Evolutionary conservation across 352 stramenopile species (phyloP), one percentile per base, ranked within the genome.

Genomic region (Pythium diclinum): DNA sequence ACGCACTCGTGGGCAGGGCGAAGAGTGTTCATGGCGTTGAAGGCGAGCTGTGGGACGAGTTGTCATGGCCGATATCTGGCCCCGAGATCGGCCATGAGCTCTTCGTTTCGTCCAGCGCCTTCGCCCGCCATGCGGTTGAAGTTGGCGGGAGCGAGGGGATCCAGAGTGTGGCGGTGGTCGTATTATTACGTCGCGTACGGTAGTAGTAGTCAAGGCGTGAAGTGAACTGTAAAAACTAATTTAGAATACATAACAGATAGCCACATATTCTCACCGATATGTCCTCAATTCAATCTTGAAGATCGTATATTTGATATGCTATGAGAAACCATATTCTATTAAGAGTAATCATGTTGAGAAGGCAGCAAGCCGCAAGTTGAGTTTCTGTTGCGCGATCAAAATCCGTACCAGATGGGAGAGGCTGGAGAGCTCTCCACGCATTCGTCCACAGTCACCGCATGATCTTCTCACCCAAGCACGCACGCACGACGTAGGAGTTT

Each of bases 151-250:
- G 21, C n/a, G 40, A n/a, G 40, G 23, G 46, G 32, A 23, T 34
- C 44, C 23, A 28, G 25, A 28, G 25, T 28, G 25, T 28, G 25
- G 47, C 3, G 23, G 48, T 68, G 17, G 11, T 57, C 10, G 28
- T 67, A 55, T 44, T 69, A 69, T 61, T 65, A 10, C 60, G 63
- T 69, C 63, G 49, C 23, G 49, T 65, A 65, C 49, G 56, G 63
- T 69, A 61, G 36, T 34, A 8, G 34, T 28, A 53, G 16, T 59
- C n/a, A 38, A n/a, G 36, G 42, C 56, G 56, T 61, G 42, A 21
- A 17, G 17, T 23, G 33, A 42, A 62, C 56, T 46, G 42, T 47
- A 55, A 55, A 49, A 56, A 32, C 32, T 49, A 64, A 57, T 58
- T 51, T 56, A 57, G 48, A 56, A 21, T 36, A 17, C 56, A 62